Conservation (phyloP, 1,139 yeast species). For the Eremothecium gossypii region DNA sequence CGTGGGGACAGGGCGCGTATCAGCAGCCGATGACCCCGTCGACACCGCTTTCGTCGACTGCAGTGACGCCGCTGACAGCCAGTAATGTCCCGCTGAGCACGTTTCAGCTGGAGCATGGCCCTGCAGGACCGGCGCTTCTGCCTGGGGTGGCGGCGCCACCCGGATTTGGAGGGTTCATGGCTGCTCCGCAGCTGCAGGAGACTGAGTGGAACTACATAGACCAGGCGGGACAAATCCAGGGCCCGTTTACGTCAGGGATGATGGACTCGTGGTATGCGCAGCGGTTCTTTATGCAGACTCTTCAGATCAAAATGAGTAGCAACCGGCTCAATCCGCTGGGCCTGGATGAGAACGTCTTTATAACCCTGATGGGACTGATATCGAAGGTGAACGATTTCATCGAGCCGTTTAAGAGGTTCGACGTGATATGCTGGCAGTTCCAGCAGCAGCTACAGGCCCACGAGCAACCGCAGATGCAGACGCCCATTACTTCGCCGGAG, state of each 20-base stretch:
- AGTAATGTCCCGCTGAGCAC: constrained; percentile 1
- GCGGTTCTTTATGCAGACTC: constrained; percentile 25
- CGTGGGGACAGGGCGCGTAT: constrained; percentile 1
- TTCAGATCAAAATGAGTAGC: constrained; percentile 16
- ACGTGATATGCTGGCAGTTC: constrained; percentile 10
- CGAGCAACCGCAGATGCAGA: background rate
- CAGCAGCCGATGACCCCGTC: constrained; percentile 5
- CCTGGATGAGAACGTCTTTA: constrained; percentile 19
- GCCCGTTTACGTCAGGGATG: constrained; percentile 25
- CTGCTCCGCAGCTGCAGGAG: constrained; percentile 8
- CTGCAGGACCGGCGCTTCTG: background rate
- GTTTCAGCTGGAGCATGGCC: background rate
- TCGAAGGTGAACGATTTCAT: constrained; percentile 19
- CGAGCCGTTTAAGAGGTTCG: constrained; percentile 25
- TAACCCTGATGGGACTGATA: constrained; percentile 21
- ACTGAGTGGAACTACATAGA: constrained; percentile 31
- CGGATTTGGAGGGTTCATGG: constrained; percentile 4
- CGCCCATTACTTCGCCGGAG: constrained; percentile 1
- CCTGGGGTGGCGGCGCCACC: constrained; percentile 6
- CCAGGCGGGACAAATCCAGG: constrained; percentile 25
- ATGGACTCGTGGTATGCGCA: constrained; percentile 28
- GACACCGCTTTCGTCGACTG: constrained; percentile 1
- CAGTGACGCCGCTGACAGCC: constrained; percentile 1
- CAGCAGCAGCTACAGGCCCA: constrained; percentile 3
- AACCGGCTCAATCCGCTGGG: constrained; percentile 21